Evolutionary conservation across 2,329 filamentous ascomycete genomes (phyloP).

Genomic region (Rhinocladiella mackenziei): DNA sequence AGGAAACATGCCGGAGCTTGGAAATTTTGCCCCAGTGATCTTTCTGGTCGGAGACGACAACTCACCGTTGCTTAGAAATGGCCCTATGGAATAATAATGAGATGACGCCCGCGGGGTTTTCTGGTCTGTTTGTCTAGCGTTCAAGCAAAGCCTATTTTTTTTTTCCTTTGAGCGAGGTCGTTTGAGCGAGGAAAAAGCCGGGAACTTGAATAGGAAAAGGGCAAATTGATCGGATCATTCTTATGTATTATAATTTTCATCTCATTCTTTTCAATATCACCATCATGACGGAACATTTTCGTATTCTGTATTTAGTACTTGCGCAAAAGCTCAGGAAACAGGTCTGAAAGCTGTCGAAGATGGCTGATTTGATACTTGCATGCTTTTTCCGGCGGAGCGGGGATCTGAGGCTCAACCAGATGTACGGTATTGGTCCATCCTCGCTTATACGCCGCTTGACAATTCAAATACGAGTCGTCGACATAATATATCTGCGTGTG

Average conservation of each 20-base stretch:
- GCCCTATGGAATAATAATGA: not conserved
- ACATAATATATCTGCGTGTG: slow-evolving; percentile 83
- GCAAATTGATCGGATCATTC: no score
- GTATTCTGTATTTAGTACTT: slow-evolving; percentile 4
- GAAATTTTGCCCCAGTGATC: slow-evolving; percentile 27
- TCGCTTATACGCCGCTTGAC: slow-evolving; percentile 66
- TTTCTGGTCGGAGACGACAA: slow-evolving; percentile 19
- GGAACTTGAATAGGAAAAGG: no score
- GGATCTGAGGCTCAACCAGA: slow-evolving; percentile 71
- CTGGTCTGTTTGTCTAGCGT: slow-evolving; percentile 7
- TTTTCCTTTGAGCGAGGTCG: not conserved
- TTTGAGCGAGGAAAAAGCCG: not conserved
- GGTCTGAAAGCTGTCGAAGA: slow-evolving; percentile 67
- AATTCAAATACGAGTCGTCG: slow-evolving; percentile 85
- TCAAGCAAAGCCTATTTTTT: slow-evolving; percentile 11
- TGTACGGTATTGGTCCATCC: slow-evolving; percentile 80
- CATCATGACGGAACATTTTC: not conserved
- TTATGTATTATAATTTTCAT: no score
- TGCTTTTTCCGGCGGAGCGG: slow-evolving; percentile 59
- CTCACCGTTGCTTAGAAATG: slow-evolving; percentile 7
- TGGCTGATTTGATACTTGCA: slow-evolving; percentile 71
- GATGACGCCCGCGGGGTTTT: not conserved
- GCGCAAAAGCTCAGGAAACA: slow-evolving; percentile 87
- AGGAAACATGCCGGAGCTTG: slow-evolving; percentile 24
- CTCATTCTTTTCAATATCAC: no score